Evolutionary conservation across 306 rosid genomes (phyloP).

Genomic region (Castanea crenata): DNA sequence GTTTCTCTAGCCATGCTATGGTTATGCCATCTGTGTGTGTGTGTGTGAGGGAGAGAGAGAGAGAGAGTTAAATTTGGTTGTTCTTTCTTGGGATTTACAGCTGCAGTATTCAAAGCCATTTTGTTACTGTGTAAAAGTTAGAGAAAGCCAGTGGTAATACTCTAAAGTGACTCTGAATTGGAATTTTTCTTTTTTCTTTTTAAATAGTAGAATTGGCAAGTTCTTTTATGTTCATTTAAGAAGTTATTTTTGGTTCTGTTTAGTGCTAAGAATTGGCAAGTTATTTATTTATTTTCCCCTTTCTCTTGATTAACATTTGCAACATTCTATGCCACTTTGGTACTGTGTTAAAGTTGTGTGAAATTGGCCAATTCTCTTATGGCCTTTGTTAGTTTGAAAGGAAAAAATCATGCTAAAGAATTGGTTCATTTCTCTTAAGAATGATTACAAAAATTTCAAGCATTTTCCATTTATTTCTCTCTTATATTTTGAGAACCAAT

Average conservation of each 20-base stretch:
- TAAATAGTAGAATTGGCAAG: no score
- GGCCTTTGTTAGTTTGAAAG: not conserved
- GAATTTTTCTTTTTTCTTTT: no score
- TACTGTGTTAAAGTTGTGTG: not conserved
- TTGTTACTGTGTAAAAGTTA: not conserved
- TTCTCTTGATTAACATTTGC: not conserved
- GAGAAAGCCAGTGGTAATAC: not conserved
- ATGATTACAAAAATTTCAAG: not conserved
- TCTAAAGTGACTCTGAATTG: not conserved
- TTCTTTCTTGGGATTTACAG: not conserved
- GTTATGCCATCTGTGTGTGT: no score
- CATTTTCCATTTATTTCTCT: not conserved
- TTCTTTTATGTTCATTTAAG: not conserved
- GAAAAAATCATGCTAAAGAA: not conserved
- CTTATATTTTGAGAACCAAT: no score
- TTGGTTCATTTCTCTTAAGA: not conserved
- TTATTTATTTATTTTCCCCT: not conserved
- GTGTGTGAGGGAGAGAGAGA: no score
- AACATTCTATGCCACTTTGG: not conserved
- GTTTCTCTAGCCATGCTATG: no score
- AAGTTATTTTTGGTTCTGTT: no score
- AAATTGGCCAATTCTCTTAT: not conserved
- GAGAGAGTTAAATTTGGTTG: not conserved
- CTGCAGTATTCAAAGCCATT: not conserved
- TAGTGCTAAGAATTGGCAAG: no score